These are phyloP conservation scores for Rhodosporidiobolus sp. DNA, from an alignment of 768 basidiomycete species.

Conservation along the genomic window DNA sequence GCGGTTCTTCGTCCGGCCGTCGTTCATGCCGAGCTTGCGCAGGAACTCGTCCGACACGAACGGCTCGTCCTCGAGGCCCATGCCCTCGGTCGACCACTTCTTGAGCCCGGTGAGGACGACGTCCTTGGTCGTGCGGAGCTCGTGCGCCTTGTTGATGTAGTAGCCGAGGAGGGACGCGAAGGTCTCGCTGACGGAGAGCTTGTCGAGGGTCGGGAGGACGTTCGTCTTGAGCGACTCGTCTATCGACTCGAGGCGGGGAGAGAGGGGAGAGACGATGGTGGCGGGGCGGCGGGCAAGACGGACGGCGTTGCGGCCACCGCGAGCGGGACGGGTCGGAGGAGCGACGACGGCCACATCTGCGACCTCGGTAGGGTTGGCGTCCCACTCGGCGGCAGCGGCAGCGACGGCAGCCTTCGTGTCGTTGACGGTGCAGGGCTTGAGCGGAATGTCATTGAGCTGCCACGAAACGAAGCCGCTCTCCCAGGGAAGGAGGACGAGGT, in stretches of 20 bases:
- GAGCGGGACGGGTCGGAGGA: constrained; percentile 10
- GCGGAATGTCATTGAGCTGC: constrained; percentile 65
- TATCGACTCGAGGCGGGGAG: constrained; percentile 44
- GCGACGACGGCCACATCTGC: not conserved
- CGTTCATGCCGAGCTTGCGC: constrained; percentile 49
- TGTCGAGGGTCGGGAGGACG: constrained; percentile 43
- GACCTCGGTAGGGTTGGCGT: constrained; percentile 50
- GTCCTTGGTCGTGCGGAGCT: constrained; percentile 54
- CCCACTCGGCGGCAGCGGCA: constrained; percentile 55
- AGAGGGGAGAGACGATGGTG: constrained; percentile 31
- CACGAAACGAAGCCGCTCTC: constrained; percentile 60
- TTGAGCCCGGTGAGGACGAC: constrained; percentile 60
- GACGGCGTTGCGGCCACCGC: not conserved
- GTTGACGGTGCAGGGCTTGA: constrained; percentile 59
- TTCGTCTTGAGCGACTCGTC: constrained; percentile 39
- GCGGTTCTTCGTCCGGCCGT: constrained; percentile 30
- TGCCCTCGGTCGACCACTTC: constrained; percentile 61
- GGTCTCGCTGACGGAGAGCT: constrained; percentile 55
- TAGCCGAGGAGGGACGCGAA: constrained; percentile 70
- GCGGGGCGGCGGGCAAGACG: constrained; percentile 8
- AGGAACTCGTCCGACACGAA: constrained; percentile 58
- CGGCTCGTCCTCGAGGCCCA: constrained; percentile 58
- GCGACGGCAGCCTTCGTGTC: constrained; percentile 56
- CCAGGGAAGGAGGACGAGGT: constrained; percentile 57
- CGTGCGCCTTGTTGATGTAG: constrained; percentile 58